Conservation (phyloP, 495 filamentous ascomycete genomes). For the Aspergillus nidulans region DNA sequence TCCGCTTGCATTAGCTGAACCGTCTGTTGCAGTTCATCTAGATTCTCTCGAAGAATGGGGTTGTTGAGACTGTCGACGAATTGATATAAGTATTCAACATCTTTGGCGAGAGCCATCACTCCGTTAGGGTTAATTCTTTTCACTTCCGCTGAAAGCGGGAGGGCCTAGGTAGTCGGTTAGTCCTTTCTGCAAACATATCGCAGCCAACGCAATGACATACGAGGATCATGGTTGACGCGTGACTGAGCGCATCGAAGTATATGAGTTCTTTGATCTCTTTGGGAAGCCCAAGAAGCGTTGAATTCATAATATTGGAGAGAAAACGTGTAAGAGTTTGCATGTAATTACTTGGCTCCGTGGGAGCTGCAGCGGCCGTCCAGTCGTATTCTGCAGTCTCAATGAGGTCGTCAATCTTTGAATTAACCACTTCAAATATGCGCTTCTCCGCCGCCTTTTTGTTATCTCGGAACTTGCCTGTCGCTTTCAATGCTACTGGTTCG, state of each 20-base stretch:
- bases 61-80: slow-evolving; percentile 83
- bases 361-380: slow-evolving; percentile 68
- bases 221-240: slow-evolving; percentile 83
- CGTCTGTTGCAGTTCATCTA: slow-evolving; percentile 92
- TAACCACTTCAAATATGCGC: slow-evolving; percentile 96
- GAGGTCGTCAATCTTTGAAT: slow-evolving; percentile 97
- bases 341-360: slow-evolving; percentile 76
- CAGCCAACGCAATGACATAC: slow-evolving; percentile 39
- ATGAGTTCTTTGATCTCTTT: slow-evolving; percentile 95
- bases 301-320: slow-evolving; percentile 94
- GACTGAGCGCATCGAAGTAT: slow-evolving; percentile 92
- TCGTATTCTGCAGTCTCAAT: slow-evolving; percentile 96
- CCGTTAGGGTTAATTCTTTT: slow-evolving; percentile 84
- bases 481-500: slow-evolving; percentile 67
- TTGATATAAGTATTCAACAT: slow-evolving; percentile 73
- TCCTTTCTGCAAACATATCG: not conserved
- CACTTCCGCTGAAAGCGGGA: slow-evolving; percentile 75
- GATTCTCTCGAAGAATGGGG: slow-evolving; percentile 72
- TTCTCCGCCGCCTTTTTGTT: slow-evolving; percentile 97
- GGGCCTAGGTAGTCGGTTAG: slow-evolving; percentile 46
- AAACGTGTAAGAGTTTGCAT: slow-evolving; percentile 91
- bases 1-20: slow-evolving; percentile 80
- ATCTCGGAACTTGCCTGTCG: slow-evolving; percentile 77
- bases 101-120: slow-evolving; percentile 70
- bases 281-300: slow-evolving; percentile 83